These are phyloP conservation scores for Exophiala alcalophila DNA, from an alignment of 2,329 filamentous ascomycete species.

Conservation along the genomic window DNA sequence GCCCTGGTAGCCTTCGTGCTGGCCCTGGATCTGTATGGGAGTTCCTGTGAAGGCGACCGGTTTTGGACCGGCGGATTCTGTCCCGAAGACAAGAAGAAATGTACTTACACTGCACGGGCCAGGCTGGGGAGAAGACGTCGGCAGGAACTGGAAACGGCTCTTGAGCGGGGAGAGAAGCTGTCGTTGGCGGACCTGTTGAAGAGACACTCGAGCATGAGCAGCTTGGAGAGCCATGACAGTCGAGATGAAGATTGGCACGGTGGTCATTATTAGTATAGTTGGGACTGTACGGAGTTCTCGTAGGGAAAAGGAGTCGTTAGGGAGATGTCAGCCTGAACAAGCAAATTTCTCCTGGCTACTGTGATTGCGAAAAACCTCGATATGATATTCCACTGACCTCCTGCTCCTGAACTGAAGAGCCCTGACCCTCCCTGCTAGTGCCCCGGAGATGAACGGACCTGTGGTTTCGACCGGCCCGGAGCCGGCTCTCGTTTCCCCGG, in stretches of 20 bases:
- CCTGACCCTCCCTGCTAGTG: no score
- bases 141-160: conserved; percentile 37
- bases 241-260: conserved; percentile 25
- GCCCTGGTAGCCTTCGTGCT: conserved; percentile 48
- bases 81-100: conserved; percentile 38
- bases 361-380: no score
- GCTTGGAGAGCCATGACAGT: conserved; percentile 13
- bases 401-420: no score
- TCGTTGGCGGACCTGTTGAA: conserved; percentile 24
- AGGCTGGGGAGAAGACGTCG: conserved; percentile 31
- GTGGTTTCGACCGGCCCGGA: no score
- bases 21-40: conserved; percentile 51
- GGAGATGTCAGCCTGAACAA: no score
- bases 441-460: no score
- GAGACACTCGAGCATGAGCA: conserved; percentile 19
- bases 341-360: no score
- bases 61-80: conserved; percentile 36
- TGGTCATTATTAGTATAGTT: conserved; percentile 20
- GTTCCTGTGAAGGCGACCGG: conserved; percentile 45
- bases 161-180: conserved; percentile 33
- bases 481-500: no score
- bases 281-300: no score
- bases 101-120: conserved; percentile 45
- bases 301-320: no score
- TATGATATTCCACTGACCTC: no score